Evolutionary conservation across 768 basidiomycete genomes (phyloP).

Genomic region (Macrolepiota fuliginosa): DNA sequence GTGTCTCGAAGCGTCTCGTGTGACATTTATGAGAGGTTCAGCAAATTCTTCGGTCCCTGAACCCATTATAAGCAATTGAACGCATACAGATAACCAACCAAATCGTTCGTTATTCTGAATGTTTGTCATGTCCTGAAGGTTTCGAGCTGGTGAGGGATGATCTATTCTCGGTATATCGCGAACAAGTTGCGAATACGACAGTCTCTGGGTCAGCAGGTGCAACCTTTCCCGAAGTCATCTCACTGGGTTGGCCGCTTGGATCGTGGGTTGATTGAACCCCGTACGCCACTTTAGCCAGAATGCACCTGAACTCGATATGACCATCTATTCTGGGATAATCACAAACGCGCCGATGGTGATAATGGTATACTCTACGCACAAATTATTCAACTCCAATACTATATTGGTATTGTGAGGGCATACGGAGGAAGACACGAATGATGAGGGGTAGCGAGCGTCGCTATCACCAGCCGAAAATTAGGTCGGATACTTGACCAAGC

Average conservation of each 20-base stretch:
- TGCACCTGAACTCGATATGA: background rate
- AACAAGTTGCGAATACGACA: background rate
- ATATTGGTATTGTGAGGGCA: background rate
- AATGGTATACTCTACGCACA: too few species aligned
- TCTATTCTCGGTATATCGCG: background rate
- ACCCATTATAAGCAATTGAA: background rate
- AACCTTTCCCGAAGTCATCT: background rate
- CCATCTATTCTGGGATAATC: background rate
- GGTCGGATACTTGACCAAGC: slow-evolving; percentile 72
- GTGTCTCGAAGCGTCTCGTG: background rate
- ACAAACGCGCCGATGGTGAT: background rate
- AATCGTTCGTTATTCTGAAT: background rate
- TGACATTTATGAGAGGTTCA: background rate
- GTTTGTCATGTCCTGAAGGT: background rate
- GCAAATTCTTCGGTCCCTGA: background rate
- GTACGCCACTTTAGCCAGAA: background rate
- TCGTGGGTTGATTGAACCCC: slow-evolving; percentile 7
- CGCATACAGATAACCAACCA: background rate
- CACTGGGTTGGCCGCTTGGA: slow-evolving; percentile 3
- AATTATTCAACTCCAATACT: too few species aligned
- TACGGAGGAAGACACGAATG: background rate
- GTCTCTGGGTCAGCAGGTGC: background rate
- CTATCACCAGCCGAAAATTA: slow-evolving; percentile 77
- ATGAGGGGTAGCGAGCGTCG: background rate
- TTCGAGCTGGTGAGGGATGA: background rate